Base-by-base conservation (phyloP, 2,329 filamentous ascomycete species). In the Claviceps fusiformis region DNA sequence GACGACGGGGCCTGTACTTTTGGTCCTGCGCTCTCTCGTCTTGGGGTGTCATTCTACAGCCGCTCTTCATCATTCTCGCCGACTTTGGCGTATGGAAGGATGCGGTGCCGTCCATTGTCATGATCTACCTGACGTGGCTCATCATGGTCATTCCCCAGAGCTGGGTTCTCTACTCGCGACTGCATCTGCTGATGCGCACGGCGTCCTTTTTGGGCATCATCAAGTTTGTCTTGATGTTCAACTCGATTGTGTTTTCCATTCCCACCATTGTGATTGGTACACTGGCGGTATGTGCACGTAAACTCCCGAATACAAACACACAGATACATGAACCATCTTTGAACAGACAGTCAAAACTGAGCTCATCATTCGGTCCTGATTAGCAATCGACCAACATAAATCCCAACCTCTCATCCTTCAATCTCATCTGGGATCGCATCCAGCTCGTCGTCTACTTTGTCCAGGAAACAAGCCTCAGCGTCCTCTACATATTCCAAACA, bases 111-210 rank as follows among this genome's bases (percentile, higher is more conserved):
- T 57, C 55, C n/a, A 58, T 60, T 6, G 54, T 52, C 46, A 47
- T 61, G 39, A 62, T 61, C 35, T 59, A 60, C 45, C 52, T 61
- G 17, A 58, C 59, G 9, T 65, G 64, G 64, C 55, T 60, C 10
- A 61, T 60, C 3, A 81, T 83, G 77, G 74, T 83, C 1, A 78
- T 78, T 4, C 80, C 79, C 0, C 78, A 82, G 62, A 75, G 75
- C 0, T 61, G 82, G 27, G 80, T 84, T 2, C 69, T 84, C 1
- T 84, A 80, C 67, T 83, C 79, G 2, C 74, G 81, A 9, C 71
- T 84, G 2, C 79, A 83, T 61, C 71, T 84, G 3, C 72, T 84
- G 27, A 69, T 79, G 6, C 73, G 72, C 27, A 76, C 77, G 70
- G 54, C 71, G 10, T 65, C 66, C 4, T 63, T 75, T 7, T 70